Evolutionary conservation across 306 rosid genomes (phyloP), one percentile per base, ranked within the genome.

Genomic region (Acacia crassicarpa): DNA sequence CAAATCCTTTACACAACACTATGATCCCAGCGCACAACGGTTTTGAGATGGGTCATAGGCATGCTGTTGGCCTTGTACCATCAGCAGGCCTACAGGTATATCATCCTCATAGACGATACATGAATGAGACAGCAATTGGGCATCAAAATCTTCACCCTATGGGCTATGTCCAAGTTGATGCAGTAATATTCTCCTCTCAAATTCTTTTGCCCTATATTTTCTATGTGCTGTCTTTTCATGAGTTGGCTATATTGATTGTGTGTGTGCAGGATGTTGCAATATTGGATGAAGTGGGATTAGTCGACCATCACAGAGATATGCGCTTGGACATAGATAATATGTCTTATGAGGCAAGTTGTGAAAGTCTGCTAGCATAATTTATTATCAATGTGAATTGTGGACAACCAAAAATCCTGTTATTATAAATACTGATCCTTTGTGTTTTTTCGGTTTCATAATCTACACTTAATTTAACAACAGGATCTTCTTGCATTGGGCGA

Each of bases 401-500:
- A 65, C 54, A 11, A 76, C 48, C 16, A 14, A 44, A 20, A 69
- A n/a, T 46, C 71, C n/a, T 35, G 51, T 32, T 40, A 30, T 56
- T 13, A 23, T 46, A 73, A 66, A 19, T 51, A 19, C 68, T 35
- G 44, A 51, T 16, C 43, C 38, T 51, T 15, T 22, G 40, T 44
- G 15, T 43, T 59, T 23, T 23, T 81, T 9, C 43, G 1, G 8
- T 22, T 41, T 71, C 51, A 43, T 44, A 44, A 23, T 56, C 78
- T 46, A 46, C 59, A 41, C 51, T 82, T 84, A 49, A 19, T 73
- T 83, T 75, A 79, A 44, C 22, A 61, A 80, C 91, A 91, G 97
- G 97, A 91, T 54, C 97, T 93, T 84, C 95, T 91, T 76, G 92
- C 91, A 38, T 81, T 93, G 78, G 91, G 91, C 62, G 97, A 93